phyloP scores from a whole-genome alignment of 345 rosid species.

The Hirschfeldia incana region DNA sequence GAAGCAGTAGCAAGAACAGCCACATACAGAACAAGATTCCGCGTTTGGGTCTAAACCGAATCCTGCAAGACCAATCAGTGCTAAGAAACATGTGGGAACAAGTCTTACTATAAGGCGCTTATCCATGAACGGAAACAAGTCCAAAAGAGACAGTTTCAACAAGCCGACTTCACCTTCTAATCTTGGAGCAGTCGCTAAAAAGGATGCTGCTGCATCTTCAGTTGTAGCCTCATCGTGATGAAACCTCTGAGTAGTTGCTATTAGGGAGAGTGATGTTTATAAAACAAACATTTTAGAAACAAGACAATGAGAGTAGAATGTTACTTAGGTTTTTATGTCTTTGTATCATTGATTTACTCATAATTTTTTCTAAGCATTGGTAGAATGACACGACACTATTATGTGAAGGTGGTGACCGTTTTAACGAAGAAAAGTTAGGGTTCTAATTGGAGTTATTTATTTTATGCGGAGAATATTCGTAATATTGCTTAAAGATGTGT shows the following conservation, averaged over 20 bases:
- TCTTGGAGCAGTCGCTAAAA: slow-evolving; percentile 66
- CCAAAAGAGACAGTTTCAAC: slow-evolving; percentile 62
- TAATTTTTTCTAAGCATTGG: not conserved
- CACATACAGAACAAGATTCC: slow-evolving; percentile 72
- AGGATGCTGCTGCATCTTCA: slow-evolving; percentile 61
- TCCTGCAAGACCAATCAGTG: slow-evolving; percentile 67
- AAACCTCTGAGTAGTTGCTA: slow-evolving; percentile 24
- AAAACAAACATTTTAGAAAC: slow-evolving; percentile 12
- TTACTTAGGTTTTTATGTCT: slow-evolving; percentile 18
- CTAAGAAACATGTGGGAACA: slow-evolving; percentile 74
- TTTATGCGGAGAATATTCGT: not conserved
- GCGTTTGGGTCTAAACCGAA: slow-evolving; percentile 70
- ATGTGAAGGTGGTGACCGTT: slow-evolving; percentile 3
- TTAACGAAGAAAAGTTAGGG: slow-evolving; percentile 33
- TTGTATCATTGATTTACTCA: slow-evolving; percentile 8
- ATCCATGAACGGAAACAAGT: slow-evolving; percentile 76
- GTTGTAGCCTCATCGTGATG: slow-evolving; percentile 68
- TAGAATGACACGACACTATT: not conserved
- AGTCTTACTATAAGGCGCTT: slow-evolving; percentile 61
- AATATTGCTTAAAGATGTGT: not conserved
- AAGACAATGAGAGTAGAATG: slow-evolving; percentile 25
- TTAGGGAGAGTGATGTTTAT: slow-evolving; percentile 13
- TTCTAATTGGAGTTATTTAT: slow-evolving; percentile 31
- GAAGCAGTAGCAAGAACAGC: slow-evolving; percentile 80
- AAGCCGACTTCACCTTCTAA: slow-evolving; percentile 66